Percentiles rank a stretch among this genome's conserved stretches.
These are phyloP conservation scores for Aspergillus quadricinctus DNA, from an alignment of 2,329 filamentous ascomycete species.

Conservation along the genomic window DNA sequence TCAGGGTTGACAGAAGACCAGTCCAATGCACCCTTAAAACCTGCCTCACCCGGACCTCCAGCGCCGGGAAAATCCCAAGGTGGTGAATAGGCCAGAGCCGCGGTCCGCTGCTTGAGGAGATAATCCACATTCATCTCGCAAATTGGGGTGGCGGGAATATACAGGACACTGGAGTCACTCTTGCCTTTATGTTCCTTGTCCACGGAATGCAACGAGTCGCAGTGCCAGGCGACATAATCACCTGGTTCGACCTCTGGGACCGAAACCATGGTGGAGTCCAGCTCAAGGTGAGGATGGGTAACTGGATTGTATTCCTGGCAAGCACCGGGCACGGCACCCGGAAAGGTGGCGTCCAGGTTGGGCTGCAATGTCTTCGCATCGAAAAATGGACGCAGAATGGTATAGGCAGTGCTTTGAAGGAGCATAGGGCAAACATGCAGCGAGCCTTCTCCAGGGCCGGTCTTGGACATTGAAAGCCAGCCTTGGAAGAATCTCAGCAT, in stretches of 20 bases:
- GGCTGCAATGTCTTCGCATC: slow-evolving; percentile 45
- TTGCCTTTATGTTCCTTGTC: slow-evolving; percentile 71
- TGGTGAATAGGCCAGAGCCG: slow-evolving; percentile 64
- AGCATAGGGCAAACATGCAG: slow-evolving; percentile 77
- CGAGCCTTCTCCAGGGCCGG: slow-evolving; percentile 70
- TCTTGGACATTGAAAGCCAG: slow-evolving; percentile 74
- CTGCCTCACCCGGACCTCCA: slow-evolving; percentile 39
- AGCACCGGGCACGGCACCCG: slow-evolving; percentile 65
- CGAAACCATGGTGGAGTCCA: slow-evolving; percentile 66
- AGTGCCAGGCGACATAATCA: slow-evolving; percentile 77
- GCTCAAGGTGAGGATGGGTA: slow-evolving; percentile 66
- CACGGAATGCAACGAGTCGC: slow-evolving; percentile 75
- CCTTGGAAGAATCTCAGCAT: slow-evolving; percentile 89
- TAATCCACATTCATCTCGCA: slow-evolving; percentile 72
- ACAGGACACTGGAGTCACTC: slow-evolving; percentile 75
- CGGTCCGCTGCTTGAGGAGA: slow-evolving; percentile 64
- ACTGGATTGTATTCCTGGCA: slow-evolving; percentile 63
- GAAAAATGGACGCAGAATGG: slow-evolving; percentile 82
- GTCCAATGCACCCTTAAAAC: slow-evolving; percentile 36
- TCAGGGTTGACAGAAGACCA: slow-evolving; percentile 41
- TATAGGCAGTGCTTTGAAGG: slow-evolving; percentile 71
- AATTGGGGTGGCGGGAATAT: slow-evolving; percentile 81
- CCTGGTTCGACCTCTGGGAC: slow-evolving; percentile 65
- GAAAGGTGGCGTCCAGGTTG: slow-evolving; percentile 49
- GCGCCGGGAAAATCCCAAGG: slow-evolving; percentile 66